Evolutionary conservation across 1,284 basidiomycete genomes (phyloP).

Genomic region (Pascua guehoae): DNA sequence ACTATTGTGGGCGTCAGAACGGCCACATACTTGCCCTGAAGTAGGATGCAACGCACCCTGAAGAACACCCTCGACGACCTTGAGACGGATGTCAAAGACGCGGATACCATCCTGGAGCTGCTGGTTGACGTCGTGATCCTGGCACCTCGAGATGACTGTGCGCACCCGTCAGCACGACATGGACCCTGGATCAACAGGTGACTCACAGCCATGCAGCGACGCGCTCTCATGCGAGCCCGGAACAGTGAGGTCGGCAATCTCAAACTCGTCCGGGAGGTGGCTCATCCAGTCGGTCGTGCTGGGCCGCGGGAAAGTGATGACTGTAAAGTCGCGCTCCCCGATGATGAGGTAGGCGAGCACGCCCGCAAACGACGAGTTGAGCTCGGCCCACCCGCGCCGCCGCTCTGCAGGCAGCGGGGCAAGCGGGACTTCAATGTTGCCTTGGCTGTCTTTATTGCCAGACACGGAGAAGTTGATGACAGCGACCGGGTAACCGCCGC

Average conservation of each 20-base stretch:
- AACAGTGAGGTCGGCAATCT: slow-evolving; percentile 16
- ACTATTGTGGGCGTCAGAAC: slow-evolving; percentile 40
- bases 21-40: background rate
- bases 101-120: slow-evolving; percentile 59
- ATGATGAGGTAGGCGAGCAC: slow-evolving; percentile 9
- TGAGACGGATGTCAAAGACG: slow-evolving; percentile 73
- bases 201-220: slow-evolving; percentile 12
- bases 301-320: slow-evolving; percentile 11
- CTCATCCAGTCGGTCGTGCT: slow-evolving; percentile 7
- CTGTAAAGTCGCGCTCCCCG: slow-evolving; percentile 10
- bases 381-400: slow-evolving; percentile 13
- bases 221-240: slow-evolving; percentile 16
- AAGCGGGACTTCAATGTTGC: background rate
- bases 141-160: slow-evolving; percentile 43
- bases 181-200: too few species aligned
- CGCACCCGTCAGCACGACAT: background rate
- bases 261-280: slow-evolving; percentile 15
- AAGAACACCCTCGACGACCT: slow-evolving; percentile 58
- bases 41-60: slow-evolving; percentile 28
- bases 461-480: slow-evolving; percentile 6
- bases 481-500: slow-evolving; percentile 6
- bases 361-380: slow-evolving; percentile 1
- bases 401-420: slow-evolving; percentile 8
- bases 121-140: slow-evolving; percentile 36
- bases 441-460: slow-evolving; percentile 9